A percentile compares a stretch with the other conserved stretches of the same genome.
Conservation (phyloP, 169 alveolate genomes). For the Prorocentrum cordatum region DNA sequence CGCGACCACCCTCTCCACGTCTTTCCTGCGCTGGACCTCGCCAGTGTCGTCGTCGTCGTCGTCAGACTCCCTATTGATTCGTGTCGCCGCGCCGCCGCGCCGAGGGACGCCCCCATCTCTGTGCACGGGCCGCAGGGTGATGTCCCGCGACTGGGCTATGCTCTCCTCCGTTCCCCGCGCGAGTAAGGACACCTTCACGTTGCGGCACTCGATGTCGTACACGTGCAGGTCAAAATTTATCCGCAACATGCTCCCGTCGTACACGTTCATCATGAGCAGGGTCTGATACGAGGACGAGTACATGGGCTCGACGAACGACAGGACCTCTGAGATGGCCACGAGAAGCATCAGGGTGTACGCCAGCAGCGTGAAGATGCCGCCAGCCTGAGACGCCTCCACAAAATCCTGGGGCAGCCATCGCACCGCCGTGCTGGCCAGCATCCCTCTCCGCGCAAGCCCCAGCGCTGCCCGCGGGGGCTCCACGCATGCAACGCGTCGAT, state of each 20-base stretch:
- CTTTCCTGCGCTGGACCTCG: neutral
- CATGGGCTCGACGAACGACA: neutral
- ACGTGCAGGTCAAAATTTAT: conserved; percentile 36
- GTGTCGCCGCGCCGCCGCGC: neutral
- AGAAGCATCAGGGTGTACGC: neutral
- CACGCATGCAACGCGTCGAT: too few species aligned
- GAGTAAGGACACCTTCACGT: conserved; percentile 14
- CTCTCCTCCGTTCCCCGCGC: neutral
- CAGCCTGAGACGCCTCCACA: conserved; percentile 21
- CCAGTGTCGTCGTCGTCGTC: neutral
- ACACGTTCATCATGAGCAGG: neutral
- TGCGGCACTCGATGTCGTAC: conserved; percentile 50
- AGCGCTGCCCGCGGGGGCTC: too few species aligned
- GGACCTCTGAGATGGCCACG: neutral
- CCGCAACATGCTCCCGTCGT: neutral
- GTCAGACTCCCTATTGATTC: neutral
- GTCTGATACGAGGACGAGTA: neutral
- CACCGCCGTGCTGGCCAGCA: too few species aligned
- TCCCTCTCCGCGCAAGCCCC: too few species aligned
- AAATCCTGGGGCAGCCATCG: conserved; percentile 61
- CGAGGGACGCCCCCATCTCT: neutral
- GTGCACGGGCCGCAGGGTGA: neutral
- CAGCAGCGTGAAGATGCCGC: conserved; percentile 24
- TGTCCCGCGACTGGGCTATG: neutral
- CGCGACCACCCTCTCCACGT: neutral